A percentile compares a stretch with the other conserved stretches of the same genome.
phyloP scores from a whole-genome alignment of 2,329 filamentous ascomycete genomes.

The Hymenoscyphus occultus region DNA sequence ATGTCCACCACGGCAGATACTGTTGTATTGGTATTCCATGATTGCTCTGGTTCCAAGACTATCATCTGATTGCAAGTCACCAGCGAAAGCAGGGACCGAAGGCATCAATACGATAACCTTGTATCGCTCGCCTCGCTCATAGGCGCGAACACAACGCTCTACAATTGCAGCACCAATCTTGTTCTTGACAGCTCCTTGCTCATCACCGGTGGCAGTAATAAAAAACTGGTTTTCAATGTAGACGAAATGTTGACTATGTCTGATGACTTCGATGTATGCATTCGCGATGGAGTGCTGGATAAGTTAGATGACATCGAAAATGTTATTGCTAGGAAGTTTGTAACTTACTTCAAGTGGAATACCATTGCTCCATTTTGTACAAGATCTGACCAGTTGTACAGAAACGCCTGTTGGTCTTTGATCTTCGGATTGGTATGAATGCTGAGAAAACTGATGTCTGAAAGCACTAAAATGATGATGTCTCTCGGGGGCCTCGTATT shows the following conservation, averaged over 20 bases:
- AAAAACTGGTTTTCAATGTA: conserved; percentile 88
- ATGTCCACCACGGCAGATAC: conserved; percentile 72
- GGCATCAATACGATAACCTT: conserved; percentile 77
- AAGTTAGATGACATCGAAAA: conserved; percentile 21
- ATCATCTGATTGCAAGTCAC: conserved; percentile 70
- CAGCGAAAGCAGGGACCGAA: conserved; percentile 77
- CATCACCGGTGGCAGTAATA: conserved; percentile 72
- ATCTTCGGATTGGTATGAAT: conserved; percentile 1
- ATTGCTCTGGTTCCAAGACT: conserved; percentile 77
- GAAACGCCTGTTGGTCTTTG: conserved; percentile 20
- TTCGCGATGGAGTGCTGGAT: conserved; percentile 74
- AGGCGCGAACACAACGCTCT: conserved; percentile 70
- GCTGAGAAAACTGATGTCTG: conserved; percentile 6
- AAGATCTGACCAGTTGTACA: conserved; percentile 43
- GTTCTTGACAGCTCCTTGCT: conserved; percentile 72
- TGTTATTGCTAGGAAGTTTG: neutral
- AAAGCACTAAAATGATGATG: conserved; percentile 8
- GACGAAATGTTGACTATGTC: conserved; percentile 66
- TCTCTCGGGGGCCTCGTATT: neutral
- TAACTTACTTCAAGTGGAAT: conserved; percentile 49
- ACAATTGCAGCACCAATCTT: conserved; percentile 77
- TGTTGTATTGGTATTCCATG: conserved; percentile 84
- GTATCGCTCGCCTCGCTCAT: conserved; percentile 62
- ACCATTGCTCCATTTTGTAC: conserved; percentile 58
- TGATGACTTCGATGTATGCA: conserved; percentile 73